A percentile compares a stretch with the other conserved stretches of the same genome.
Conservation (phyloP, 2,329 filamentous ascomycete species). For the Fusarium nisikadoi region DNA sequence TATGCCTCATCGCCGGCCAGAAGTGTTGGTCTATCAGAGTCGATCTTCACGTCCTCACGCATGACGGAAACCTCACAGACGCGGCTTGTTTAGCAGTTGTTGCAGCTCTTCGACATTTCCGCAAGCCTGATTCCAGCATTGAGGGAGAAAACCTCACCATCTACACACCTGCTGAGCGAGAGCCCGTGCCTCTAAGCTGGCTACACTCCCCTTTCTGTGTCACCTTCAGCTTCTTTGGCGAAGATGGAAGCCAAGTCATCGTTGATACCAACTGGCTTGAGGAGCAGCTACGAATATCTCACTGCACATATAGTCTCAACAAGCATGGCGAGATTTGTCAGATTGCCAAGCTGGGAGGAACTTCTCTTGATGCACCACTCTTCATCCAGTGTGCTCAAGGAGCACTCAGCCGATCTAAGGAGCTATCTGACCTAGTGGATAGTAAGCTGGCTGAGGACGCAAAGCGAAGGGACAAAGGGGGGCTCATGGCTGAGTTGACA, state of each 20-base stretch:
- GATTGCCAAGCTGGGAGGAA: constrained; percentile 89
- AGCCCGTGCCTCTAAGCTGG: constrained; percentile 89
- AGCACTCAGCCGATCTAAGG: constrained; percentile 82
- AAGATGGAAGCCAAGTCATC: constrained; percentile 73
- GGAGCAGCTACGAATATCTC: constrained; percentile 78
- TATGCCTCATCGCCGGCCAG: constrained; percentile 89
- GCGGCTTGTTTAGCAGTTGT: constrained; percentile 87
- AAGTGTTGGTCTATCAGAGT: constrained; percentile 94
- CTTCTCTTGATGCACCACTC: constrained; percentile 80
- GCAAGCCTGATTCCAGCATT: constrained; percentile 87
- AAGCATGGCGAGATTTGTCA: constrained; percentile 91
- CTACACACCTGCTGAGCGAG: constrained; percentile 84
- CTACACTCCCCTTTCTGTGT: constrained; percentile 92
- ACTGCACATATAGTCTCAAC: constrained; percentile 86
- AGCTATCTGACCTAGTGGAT: constrained; percentile 79
- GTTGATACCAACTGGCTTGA: constrained; percentile 79
- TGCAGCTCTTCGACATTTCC: constrained; percentile 89
- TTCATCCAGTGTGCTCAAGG: constrained; percentile 80
- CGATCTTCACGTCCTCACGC: constrained; percentile 90
- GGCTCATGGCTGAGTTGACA: constrained; percentile 79
- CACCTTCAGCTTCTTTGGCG: constrained; percentile 85
- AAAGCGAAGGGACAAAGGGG: constrained; percentile 80
- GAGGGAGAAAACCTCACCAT: constrained; percentile 86
- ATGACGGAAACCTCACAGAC: constrained; percentile 91
- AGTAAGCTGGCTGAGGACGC: constrained; percentile 79